A percentile compares a stretch with the other conserved stretches of the same genome.
These are phyloP conservation scores for Escallonia herrerae DNA, from an alignment of 129 eudicot genomes.

Conservation along the genomic window DNA sequence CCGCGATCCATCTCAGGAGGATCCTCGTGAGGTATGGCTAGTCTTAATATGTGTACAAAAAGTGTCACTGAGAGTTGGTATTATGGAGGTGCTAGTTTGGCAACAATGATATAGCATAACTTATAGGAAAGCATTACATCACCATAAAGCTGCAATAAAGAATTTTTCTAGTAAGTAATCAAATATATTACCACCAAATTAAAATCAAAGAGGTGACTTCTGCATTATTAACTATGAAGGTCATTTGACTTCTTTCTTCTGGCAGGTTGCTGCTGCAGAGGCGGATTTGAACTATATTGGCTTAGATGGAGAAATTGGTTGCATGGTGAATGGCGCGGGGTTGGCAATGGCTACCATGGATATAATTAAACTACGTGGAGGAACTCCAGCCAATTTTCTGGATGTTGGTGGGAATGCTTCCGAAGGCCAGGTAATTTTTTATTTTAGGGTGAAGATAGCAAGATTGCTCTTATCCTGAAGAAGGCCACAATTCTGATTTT, in stretches of 20 bases:
- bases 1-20: conserved; percentile 98
- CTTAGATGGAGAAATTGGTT: conserved; percentile 96
- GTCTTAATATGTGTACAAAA: conserved; percentile 2
- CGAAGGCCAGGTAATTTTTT: conserved; percentile 57
- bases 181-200: too few species aligned
- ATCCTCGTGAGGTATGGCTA: conserved; percentile 87
- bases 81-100: background rate
- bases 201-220: too few species aligned
- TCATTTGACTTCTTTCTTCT: background rate
- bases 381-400: conserved; percentile 95
- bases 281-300: conserved; percentile 94
- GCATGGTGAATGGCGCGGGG: conserved; percentile 99
- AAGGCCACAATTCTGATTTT: background rate
- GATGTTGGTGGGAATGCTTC: conserved; percentile 99
- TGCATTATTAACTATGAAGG: too few species aligned
- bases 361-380: conserved; percentile 92
- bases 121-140: background rate
- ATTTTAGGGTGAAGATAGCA: background rate
- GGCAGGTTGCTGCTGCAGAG: conserved; percentile 92
- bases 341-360: conserved; percentile 99
- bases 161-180: background rate
- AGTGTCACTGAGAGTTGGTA: background rate
- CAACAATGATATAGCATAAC: background rate
- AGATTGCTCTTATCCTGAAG: background rate
- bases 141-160: background rate